phyloP scores from a whole-genome alignment of 345 rosid species.

The Eucalyptus pauciflora region DNA sequence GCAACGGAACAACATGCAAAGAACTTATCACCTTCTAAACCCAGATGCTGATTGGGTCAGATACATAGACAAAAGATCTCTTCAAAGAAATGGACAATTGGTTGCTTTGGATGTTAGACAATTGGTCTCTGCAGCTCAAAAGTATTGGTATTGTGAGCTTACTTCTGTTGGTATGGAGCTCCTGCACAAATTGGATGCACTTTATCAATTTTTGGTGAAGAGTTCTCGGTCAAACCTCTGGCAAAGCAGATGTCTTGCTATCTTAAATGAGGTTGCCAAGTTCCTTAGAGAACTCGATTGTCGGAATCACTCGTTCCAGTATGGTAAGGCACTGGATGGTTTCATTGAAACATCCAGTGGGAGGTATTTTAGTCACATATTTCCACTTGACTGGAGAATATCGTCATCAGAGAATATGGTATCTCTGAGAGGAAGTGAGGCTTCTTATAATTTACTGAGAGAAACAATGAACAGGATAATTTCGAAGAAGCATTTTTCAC shows the following conservation, averaged over 20 bases:
- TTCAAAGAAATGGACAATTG: not conserved
- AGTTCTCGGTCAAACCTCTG: conserved; percentile 4
- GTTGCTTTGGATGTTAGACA: conserved; percentile 1
- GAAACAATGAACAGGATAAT: not conserved
- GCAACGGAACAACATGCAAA: not conserved
- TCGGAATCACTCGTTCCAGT: not conserved
- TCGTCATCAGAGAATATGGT: conserved; percentile 12
- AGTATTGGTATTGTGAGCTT: conserved; percentile 20
- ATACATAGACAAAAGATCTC: not conserved
- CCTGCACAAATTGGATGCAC: conserved; percentile 11
- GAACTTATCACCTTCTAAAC: conserved; percentile 13
- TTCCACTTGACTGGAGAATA: conserved; percentile 21
- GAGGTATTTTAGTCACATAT: conserved; percentile 4
- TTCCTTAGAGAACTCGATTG: conserved; percentile 9
- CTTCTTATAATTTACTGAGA: conserved; percentile 1
- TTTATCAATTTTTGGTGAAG: not conserved
- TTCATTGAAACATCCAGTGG: not conserved
- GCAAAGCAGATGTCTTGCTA: conserved; percentile 1
- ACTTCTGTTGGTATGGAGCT: conserved; percentile 21
- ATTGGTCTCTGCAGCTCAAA: conserved; percentile 15
- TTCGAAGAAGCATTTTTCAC: not conserved
- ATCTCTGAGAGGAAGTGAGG: conserved; percentile 15
- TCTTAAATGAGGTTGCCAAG: conserved; percentile 12
- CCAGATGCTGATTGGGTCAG: conserved; percentile 19
- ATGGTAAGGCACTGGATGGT: not conserved